These are phyloP conservation scores for Otatea glauca DNA, from an alignment of 176 grass and related monocot genomes.

Conservation along the genomic window DNA sequence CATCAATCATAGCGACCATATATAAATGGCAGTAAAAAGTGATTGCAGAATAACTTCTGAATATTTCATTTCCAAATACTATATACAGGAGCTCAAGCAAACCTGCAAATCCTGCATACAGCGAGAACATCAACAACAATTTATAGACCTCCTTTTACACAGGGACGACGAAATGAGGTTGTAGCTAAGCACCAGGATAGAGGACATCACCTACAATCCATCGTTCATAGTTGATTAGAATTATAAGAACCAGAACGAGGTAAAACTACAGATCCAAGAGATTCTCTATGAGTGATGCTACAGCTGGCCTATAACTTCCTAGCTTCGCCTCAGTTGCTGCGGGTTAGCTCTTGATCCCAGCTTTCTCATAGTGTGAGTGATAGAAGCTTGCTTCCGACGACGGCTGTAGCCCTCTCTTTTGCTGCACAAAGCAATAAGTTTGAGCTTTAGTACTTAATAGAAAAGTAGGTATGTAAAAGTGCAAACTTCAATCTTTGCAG, in stretches of 20 bases:
- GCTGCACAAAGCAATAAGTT: slow-evolving; percentile 51
- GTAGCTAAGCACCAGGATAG: slow-evolving; percentile 4
- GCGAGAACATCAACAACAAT: neutral
- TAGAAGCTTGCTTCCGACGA: slow-evolving; percentile 64
- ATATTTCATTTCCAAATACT: slow-evolving; percentile 15
- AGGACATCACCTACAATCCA: slow-evolving; percentile 5
- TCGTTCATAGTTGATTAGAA: slow-evolving; percentile 41
- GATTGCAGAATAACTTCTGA: neutral
- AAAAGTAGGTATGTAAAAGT: slow-evolving; percentile 3
- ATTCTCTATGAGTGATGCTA: slow-evolving; percentile 31
- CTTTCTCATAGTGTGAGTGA: slow-evolving; percentile 54
- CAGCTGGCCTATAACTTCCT: slow-evolving; percentile 41
- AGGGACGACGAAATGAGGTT: slow-evolving; percentile 10
- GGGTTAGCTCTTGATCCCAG: slow-evolving; percentile 56
- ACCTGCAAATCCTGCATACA: slow-evolving; percentile 11
- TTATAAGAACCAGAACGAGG: slow-evolving; percentile 37
- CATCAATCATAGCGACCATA: neutral
- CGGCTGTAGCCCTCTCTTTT: slow-evolving; percentile 71
- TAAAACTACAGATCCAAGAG: slow-evolving; percentile 32
- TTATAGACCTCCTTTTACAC: slow-evolving; percentile 32
- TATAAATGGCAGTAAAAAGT: neutral
- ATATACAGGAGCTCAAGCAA: slow-evolving; percentile 31
- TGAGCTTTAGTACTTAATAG: slow-evolving; percentile 19
- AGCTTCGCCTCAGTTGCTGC: slow-evolving; percentile 29
- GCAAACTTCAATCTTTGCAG: slow-evolving; percentile 10